These are phyloP conservation scores for Fusarium stilboides DNA, from an alignment of 2,329 filamentous ascomycete genomes.

Conservation along the genomic window DNA sequence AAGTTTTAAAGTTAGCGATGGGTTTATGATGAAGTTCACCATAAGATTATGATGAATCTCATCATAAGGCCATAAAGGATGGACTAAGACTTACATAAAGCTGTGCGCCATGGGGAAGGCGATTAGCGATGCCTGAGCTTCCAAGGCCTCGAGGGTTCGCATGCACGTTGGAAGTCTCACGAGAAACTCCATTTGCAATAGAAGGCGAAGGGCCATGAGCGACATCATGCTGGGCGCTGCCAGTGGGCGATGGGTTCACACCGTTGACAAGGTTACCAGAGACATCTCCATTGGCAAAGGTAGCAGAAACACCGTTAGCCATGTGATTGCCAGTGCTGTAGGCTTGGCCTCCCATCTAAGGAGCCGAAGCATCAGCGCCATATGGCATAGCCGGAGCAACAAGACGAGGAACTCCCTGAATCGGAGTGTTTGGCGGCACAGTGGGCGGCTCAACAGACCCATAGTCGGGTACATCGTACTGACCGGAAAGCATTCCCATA, in stretches of 20 bases:
- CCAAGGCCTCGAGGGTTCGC: slow-evolving; percentile 2
- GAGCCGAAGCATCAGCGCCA: slow-evolving; percentile 20
- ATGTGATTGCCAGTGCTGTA: slow-evolving; percentile 8
- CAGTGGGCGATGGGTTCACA: background rate
- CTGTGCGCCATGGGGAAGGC: slow-evolving; percentile 21
- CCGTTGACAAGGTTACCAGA: background rate
- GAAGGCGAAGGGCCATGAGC: slow-evolving; percentile 5
- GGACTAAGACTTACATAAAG: slow-evolving; percentile 23
- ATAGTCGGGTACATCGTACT: background rate
- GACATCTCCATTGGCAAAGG: background rate
- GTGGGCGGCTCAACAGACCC: slow-evolving; percentile 16
- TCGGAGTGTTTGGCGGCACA: slow-evolving; percentile 42
- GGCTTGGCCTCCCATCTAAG: slow-evolving; percentile 48
- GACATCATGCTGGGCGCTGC: slow-evolving; percentile 4
- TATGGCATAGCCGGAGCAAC: slow-evolving; percentile 1
- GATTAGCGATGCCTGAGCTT: slow-evolving; percentile 15
- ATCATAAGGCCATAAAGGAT: background rate
- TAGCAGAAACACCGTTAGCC: background rate
- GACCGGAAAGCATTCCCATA: background rate
- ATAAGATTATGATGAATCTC: background rate
- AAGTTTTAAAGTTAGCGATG: slow-evolving; percentile 14
- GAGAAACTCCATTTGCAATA: background rate
- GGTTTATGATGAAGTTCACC: background rate
- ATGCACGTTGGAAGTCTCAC: background rate
- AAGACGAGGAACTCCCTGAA: background rate